Evolutionary conservation across 305 asterid species (phyloP).

Genomic region (Rubia peregrina): DNA sequence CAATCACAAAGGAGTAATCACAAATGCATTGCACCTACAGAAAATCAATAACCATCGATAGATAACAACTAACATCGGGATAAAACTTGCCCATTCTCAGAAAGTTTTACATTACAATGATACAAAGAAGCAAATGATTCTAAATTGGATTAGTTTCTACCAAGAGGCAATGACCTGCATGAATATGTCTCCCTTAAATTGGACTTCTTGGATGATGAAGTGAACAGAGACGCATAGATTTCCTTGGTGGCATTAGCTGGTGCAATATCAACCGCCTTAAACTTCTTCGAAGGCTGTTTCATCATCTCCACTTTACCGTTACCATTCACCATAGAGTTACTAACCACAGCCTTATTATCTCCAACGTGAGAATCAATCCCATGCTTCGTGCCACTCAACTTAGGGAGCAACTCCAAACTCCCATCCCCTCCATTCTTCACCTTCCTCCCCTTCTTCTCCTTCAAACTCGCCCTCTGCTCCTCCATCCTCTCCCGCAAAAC

Average conservation of each 20-base stretch:
- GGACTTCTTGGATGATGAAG: constrained; percentile 62
- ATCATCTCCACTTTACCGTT: constrained; percentile 25
- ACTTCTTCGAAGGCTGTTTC: constrained; percentile 41
- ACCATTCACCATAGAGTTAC: constrained; percentile 29
- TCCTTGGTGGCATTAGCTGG: constrained; percentile 67
- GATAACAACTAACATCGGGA: not conserved
- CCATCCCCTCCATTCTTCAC: constrained; percentile 34
- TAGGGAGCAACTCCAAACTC: constrained; percentile 15
- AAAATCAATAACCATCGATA: not conserved
- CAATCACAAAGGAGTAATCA: not conserved
- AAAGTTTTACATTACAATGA: constrained; percentile 8
- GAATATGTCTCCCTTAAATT: constrained; percentile 77
- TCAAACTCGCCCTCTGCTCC: constrained; percentile 46
- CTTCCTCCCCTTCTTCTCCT: constrained; percentile 57
- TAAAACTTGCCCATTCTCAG: not conserved
- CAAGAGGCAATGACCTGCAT: constrained; percentile 94
- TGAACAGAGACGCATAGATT: constrained; percentile 75
- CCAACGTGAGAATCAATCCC: constrained; percentile 37
- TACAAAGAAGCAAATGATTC: constrained; percentile 16
- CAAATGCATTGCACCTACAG: constrained; percentile 12
- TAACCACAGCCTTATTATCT: constrained; percentile 22
- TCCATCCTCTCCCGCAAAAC: constrained; percentile 62
- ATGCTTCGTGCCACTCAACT: constrained; percentile 56
- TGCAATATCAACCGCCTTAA: constrained; percentile 49
- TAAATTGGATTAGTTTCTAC: constrained; percentile 52